Percentiles rank a stretch among this genome's conserved stretches.
Evolutionary conservation across 2,329 filamentous ascomycete species (phyloP).

Genomic region (Xylariaceae sp.): DNA sequence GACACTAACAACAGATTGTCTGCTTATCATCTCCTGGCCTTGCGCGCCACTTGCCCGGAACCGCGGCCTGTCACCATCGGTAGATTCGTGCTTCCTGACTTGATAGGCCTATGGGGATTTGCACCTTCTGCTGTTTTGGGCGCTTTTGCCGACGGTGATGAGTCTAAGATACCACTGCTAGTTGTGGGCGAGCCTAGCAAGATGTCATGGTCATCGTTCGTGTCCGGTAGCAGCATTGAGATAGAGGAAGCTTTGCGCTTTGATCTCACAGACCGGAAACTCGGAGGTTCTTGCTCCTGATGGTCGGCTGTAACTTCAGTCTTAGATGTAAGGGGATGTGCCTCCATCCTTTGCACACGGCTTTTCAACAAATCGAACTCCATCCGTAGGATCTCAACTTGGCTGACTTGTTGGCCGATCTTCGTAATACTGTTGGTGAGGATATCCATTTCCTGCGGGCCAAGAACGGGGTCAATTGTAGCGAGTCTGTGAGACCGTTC

Average conservation of each 20-base stretch:
- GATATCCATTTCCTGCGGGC: constrained; percentile 36
- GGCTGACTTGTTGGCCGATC: constrained; percentile 35
- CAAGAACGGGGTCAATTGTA: constrained; percentile 21
- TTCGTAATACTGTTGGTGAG: constrained; percentile 37
- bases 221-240: not conserved
- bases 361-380: constrained; percentile 39
- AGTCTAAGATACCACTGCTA: not conserved
- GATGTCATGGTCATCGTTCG: not conserved
- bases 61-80: constrained; percentile 4
- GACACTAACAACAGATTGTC: not conserved
- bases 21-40: not conserved
- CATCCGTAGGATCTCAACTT: constrained; percentile 39
- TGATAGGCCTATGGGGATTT: constrained; percentile 3
- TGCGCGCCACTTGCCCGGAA: not conserved
- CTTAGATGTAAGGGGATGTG: constrained; percentile 9
- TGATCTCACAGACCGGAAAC: not conserved
- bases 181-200: not conserved
- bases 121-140: not conserved
- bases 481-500: constrained; percentile 21
- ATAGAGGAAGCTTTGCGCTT: constrained; percentile 11
- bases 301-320: constrained; percentile 2
- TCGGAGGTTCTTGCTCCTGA: not conserved
- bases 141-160: not conserved
- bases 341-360: constrained; percentile 34
- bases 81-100: constrained; percentile 11